phyloP scores from a whole-genome alignment of 192 early-diverging fungal species.

The Chytriomyces hyalinus region DNA sequence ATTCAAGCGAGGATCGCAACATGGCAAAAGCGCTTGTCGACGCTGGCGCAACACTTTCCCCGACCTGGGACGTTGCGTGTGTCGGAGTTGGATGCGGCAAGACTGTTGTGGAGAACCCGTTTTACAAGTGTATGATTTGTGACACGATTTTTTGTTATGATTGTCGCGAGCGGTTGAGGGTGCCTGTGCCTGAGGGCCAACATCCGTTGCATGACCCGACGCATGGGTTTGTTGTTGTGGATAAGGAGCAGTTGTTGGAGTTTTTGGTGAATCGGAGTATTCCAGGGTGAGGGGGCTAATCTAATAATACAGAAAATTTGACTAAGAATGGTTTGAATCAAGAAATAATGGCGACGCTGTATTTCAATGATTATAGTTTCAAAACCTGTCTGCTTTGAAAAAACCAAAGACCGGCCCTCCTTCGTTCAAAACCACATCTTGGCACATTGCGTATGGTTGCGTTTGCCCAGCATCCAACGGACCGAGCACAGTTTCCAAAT shows the following conservation, averaged over 20 bases:
- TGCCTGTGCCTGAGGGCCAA: background rate
- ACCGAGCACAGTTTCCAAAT: background rate
- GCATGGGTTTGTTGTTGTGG: slow-evolving; percentile 4
- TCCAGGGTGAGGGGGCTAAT: background rate
- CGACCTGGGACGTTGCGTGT: background rate
- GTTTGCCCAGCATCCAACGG: background rate
- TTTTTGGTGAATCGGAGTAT: background rate
- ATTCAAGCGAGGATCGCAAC: background rate
- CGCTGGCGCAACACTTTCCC: background rate
- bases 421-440: background rate
- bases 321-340: background rate
- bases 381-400: slow-evolving; percentile 15
- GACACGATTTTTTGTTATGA: slow-evolving; percentile 1
- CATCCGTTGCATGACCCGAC: background rate
- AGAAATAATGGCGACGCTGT: background rate
- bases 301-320: background rate
- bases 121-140: slow-evolving; percentile 14
- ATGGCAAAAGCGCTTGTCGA: background rate
- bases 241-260: background rate
- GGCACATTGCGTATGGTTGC: background rate
- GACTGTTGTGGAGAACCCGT: background rate
- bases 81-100: background rate
- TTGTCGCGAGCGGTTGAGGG: background rate
- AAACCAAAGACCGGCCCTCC: slow-evolving; percentile 17
- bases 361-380: background rate